Evolutionary conservation across 306 rosid species (phyloP), one percentile per base, ranked within the genome.

Genomic region (Vigna trinervia): DNA sequence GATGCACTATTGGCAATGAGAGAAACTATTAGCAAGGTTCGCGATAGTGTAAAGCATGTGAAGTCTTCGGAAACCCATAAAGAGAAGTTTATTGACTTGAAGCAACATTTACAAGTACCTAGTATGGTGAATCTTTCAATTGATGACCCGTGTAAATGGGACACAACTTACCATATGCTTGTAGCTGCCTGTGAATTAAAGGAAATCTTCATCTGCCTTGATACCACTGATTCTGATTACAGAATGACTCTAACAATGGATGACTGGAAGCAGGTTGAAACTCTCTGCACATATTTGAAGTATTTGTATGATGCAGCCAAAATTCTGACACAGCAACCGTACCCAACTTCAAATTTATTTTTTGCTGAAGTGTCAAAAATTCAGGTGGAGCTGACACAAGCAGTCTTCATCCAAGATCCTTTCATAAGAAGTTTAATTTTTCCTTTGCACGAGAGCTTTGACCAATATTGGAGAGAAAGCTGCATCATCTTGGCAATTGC

Each of bases 101-200:
- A 90, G 89, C 84, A 84, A 47, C 96, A 88, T 45, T 92, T 95
- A 78, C 92, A 84, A 81, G 96, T 90, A 71, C 91, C 93, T 15
- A 83, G 93, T 86, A 46, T 23, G 41, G 86, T 69, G 85, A 85
- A 85, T 43, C 92, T 95, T 63, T 73, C 79, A 62, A 78, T 89
- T 7, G 98, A 95, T 74, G 88, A 92, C 60, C 83, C 60, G 48
- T 84, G 86, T 76, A 95, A 74, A 73, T 95, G 98, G 98, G 89
- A 95, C 82, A 88, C 96, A 20, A 92, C 97, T 8, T 92, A 85
- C 83, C 88, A 76, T 76, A 95, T 95, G 98, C 86, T 95, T 80
- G 87, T 84, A 57, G 87, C 96, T 48, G 91, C 97, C 65, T 88
- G 91, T 78, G 96, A 92, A 81, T 67, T 90, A 19, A 88, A 86